phyloP scores from a whole-genome alignment of 208 protist genomes.

The Trypanosoma conorhini region DNA sequence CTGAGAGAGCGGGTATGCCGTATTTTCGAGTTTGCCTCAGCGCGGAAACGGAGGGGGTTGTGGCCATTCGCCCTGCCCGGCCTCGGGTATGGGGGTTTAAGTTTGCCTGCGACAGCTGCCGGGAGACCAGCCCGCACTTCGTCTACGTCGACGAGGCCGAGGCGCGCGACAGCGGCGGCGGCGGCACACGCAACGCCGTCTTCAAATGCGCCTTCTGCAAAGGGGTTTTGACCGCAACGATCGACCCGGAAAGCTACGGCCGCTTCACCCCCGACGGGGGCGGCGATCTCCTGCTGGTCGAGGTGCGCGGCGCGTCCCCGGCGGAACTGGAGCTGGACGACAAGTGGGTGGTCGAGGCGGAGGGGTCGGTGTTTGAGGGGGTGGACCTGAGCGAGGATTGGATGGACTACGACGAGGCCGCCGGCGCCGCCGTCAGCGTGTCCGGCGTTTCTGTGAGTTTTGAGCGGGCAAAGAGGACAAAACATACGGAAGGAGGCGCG shows the following conservation, averaged over 20 bases:
- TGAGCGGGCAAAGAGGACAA: conserved; percentile 38
- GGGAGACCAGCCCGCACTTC: conserved; percentile 43
- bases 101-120: conserved; percentile 52
- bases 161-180: conserved; percentile 38
- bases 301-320: conserved; percentile 70
- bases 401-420: conserved; percentile 73
- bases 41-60: conserved; percentile 59
- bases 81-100: conserved; percentile 57
- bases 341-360: conserved; percentile 51
- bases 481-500: background rate
- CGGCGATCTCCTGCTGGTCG: conserved; percentile 36
- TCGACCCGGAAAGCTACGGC: conserved; percentile 32
- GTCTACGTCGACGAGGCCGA: conserved; percentile 62
- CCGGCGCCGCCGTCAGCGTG: conserved; percentile 35
- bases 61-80: conserved; percentile 31
- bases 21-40: conserved; percentile 47
- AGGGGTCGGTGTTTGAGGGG: conserved; percentile 39
- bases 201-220: conserved; percentile 69
- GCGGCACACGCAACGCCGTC: conserved; percentile 55
- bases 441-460: conserved; percentile 42
- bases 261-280: conserved; percentile 12
- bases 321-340: conserved; percentile 59
- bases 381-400: conserved; percentile 68
- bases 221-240: conserved; percentile 33
- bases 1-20: conserved; percentile 42